Conservation (phyloP, 208 protist genomes). For the Sergeia podlipaevii region DNA sequence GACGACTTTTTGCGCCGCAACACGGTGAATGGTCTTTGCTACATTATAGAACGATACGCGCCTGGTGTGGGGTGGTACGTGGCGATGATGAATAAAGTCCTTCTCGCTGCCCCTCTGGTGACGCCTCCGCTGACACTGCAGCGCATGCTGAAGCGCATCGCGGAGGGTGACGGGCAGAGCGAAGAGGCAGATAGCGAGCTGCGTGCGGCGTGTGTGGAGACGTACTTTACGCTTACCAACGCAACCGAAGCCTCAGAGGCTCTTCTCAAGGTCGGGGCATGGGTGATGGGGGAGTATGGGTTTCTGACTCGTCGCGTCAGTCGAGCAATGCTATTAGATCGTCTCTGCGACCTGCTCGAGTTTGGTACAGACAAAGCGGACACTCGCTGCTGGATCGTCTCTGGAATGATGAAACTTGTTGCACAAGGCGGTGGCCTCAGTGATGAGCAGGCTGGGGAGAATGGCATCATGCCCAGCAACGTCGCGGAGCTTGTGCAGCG, state of each 20-base stretch:
- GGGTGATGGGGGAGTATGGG: conserved; percentile 94
- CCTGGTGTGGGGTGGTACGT: conserved; percentile 71
- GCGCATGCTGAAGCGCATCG: conserved; percentile 92
- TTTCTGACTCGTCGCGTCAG: conserved; percentile 58
- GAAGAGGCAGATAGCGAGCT: conserved; percentile 64
- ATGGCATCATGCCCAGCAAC: conserved; percentile 22
- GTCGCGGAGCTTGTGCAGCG: conserved; percentile 41
- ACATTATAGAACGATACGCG: conserved; percentile 81
- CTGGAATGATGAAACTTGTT: conserved; percentile 73
- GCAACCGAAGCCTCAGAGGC: conserved; percentile 18
- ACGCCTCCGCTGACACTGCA: conserved; percentile 66
- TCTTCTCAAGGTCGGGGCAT: conserved; percentile 75
- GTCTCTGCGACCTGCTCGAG: conserved; percentile 68
- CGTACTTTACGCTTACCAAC: conserved; percentile 63
- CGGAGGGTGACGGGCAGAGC: conserved; percentile 71
- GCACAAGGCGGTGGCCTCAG: conserved; percentile 27
- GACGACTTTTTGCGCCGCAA: conserved; percentile 73
- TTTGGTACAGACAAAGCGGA: conserved; percentile 24
- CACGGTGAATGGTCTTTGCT: conserved; percentile 73
- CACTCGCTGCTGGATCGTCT: conserved; percentile 65
- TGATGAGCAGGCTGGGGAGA: no score
- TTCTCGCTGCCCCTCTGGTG: conserved; percentile 75
- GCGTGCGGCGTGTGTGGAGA: conserved; percentile 63
- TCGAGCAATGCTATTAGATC: conserved; percentile 49
- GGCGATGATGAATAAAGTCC: conserved; percentile 89